A percentile compares a stretch with the other conserved stretches of the same genome.
Evolutionary conservation across 2,329 filamentous ascomycete species (phyloP).

Genomic region (Zalaria sp.): DNA sequence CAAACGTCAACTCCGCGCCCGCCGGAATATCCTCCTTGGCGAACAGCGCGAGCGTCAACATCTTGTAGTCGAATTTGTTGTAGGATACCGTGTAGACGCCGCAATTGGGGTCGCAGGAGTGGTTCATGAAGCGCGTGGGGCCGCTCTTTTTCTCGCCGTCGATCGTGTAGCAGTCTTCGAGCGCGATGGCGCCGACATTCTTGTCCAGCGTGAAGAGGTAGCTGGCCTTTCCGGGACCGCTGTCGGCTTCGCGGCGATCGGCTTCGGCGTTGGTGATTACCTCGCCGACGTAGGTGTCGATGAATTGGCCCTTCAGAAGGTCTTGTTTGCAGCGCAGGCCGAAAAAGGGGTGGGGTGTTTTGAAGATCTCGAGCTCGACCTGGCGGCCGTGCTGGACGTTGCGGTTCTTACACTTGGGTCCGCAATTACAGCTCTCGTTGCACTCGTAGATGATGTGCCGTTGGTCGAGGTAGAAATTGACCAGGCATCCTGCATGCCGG

Average conservation of each 20-base stretch:
- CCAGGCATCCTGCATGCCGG: conserved; percentile 19
- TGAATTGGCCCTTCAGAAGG: conserved; percentile 59
- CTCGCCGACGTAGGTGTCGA: conserved; percentile 63
- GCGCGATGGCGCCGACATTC: conserved; percentile 36
- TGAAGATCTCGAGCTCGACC: conserved; percentile 63
- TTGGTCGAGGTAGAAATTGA: conserved; percentile 27
- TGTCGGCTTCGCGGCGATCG: conserved; percentile 44
- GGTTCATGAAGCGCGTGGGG: conserved; percentile 70
- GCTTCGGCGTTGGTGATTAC: conserved; percentile 43
- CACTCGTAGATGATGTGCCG: conserved; percentile 60
- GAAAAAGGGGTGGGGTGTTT: conserved; percentile 59
- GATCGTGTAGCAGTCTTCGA: conserved; percentile 38
- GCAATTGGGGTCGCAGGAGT: conserved; percentile 67
- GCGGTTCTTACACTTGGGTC: conserved; percentile 52
- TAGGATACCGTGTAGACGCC: conserved; percentile 67
- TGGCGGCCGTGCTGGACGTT: conserved; percentile 62
- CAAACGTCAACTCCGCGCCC: conserved; percentile 62
- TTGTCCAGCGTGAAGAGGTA: conserved; percentile 78
- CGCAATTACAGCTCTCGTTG: conserved; percentile 56
- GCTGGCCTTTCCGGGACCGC: conserved; percentile 53
- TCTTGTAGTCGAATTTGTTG: conserved; percentile 57
- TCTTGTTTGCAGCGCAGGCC: conserved; percentile 53
- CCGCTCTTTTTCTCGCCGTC: conserved; percentile 65
- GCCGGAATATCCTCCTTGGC: conserved; percentile 51
- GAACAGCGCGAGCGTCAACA: conserved; percentile 68